Conservation (phyloP, 2,329 filamentous ascomycete species). For the Monilinia fructicola region DNA sequence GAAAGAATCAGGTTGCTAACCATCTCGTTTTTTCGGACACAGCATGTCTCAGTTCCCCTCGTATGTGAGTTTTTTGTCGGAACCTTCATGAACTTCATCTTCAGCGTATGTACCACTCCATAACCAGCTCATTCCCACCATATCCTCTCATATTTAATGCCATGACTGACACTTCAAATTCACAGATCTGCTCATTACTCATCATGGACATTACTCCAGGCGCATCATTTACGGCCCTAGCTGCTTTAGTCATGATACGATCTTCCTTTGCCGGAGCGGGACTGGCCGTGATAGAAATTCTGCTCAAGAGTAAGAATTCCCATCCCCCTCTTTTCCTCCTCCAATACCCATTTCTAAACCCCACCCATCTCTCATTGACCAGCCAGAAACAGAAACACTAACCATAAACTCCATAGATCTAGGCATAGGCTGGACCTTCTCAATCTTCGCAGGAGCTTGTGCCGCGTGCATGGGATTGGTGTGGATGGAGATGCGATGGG, state of each 20-base stretch:
- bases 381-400: neutral
- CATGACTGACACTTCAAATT: neutral
- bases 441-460: neutral
- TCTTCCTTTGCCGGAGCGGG: slow-evolving; percentile 21
- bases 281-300: slow-evolving; percentile 15
- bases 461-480: neutral
- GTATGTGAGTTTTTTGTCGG: neutral
- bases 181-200: neutral
- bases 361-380: neutral
- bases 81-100: neutral
- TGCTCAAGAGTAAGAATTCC: neutral
- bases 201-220: slow-evolving; percentile 23
- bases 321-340: neutral
- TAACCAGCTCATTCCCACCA: neutral
- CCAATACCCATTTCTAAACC: neutral
- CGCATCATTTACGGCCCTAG: slow-evolving; percentile 20
- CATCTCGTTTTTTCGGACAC: neutral
- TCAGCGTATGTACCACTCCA: neutral
- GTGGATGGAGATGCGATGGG: neutral
- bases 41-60: neutral
- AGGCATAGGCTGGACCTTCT: neutral
- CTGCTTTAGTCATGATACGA: slow-evolving; percentile 20
- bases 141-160: no score
- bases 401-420: neutral
- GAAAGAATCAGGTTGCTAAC: neutral